Percentiles rank a stretch among this genome's conserved stretches.
Evolutionary conservation across 2,329 filamentous ascomycete genomes (phyloP).

Genomic region (Balansia obtecta): DNA sequence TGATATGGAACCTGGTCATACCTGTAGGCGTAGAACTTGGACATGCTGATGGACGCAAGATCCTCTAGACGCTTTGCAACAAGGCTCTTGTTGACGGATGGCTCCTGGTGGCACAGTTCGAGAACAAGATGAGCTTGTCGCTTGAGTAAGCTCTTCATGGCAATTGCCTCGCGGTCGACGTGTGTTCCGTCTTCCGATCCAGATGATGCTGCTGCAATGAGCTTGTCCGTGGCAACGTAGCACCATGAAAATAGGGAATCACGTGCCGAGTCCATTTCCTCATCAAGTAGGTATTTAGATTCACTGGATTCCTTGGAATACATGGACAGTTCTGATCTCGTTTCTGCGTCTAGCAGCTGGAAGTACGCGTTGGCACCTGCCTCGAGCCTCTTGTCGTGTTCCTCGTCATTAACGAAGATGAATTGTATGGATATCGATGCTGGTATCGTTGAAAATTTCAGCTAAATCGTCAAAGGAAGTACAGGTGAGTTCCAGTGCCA

Average conservation of each 20-base stretch:
- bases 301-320: background rate
- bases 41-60: slow-evolving; percentile 44
- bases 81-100: slow-evolving; percentile 12
- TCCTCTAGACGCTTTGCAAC: slow-evolving; percentile 37
- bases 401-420: too few species aligned
- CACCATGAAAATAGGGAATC: slow-evolving; percentile 12
- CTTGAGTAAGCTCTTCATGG: slow-evolving; percentile 15
- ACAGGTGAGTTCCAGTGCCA: too few species aligned
- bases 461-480: too few species aligned
- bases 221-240: slow-evolving; percentile 11
- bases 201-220: slow-evolving; percentile 4
- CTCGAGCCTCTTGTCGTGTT: too few species aligned
- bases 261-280: background rate
- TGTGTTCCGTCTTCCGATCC: background rate
- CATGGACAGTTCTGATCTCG: too few species aligned
- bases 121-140: slow-evolving; percentile 16
- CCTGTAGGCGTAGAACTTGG: slow-evolving; percentile 57
- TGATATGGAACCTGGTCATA: slow-evolving; percentile 52
- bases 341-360: too few species aligned
- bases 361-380: too few species aligned
- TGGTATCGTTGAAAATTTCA: too few species aligned
- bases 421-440: too few species aligned
- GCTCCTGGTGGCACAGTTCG: too few species aligned
- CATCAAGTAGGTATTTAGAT: too few species aligned
- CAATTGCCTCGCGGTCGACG: slow-evolving; percentile 7